Conservation (phyloP, 2,329 filamentous ascomycete species). For the Myriosclerotinia duriaeana region DNA sequence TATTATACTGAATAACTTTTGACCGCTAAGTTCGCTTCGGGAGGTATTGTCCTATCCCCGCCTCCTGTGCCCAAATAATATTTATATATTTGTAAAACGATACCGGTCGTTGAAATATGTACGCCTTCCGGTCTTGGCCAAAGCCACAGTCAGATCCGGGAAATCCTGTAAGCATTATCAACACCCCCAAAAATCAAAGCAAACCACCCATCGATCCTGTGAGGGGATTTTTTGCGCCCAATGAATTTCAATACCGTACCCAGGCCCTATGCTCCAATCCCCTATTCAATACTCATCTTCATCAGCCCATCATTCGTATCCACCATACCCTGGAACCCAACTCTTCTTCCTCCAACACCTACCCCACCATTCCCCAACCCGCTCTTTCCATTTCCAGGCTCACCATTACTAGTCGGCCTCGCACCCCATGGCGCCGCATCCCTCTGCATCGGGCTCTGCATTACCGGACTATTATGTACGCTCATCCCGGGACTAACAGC, state of each 20-base stretch:
- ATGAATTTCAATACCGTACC: background rate
- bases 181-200: background rate
- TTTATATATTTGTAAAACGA: too few relatives aligned
- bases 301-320: constrained; percentile 95
- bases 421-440: constrained; percentile 72
- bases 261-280: background rate
- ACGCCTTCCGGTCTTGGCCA: background rate
- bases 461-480: constrained; percentile 82
- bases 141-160: background rate
- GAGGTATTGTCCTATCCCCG: background rate
- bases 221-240: background rate
- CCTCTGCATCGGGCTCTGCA: constrained; percentile 78
- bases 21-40: background rate
- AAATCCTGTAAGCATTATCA: background rate
- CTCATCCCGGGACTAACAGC: constrained; percentile 91
- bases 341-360: constrained; percentile 50
- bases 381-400: constrained; percentile 45
- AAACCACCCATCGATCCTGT: background rate
- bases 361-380: constrained; percentile 29
- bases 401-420: constrained; percentile 57
- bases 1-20: background rate
- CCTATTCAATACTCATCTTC: constrained; percentile 91
- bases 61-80: background rate
- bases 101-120: background rate
- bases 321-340: constrained; percentile 89